A percentile compares a stretch with the other conserved stretches of the same genome.
These are phyloP conservation scores for Cryptococcus deneoformans DNA, from an alignment of 1,284 basidiomycete species.

Conservation along the genomic window DNA sequence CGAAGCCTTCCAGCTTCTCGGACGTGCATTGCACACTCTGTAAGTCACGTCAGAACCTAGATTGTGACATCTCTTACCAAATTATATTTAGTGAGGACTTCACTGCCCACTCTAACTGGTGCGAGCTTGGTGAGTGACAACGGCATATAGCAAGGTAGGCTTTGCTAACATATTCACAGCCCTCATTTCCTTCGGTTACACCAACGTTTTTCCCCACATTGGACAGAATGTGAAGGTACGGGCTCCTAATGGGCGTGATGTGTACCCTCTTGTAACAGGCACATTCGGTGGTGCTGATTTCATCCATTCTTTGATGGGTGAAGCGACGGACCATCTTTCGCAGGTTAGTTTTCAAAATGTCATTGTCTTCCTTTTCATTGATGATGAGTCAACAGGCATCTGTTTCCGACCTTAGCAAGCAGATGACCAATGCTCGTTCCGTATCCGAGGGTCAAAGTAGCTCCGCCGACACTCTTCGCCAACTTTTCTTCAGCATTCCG, in stretches of 20 bases:
- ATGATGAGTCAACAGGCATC: slow-evolving; percentile 61
- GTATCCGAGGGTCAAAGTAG: slow-evolving; percentile 52
- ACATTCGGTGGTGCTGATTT: slow-evolving; percentile 88
- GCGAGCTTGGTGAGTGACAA: slow-evolving; percentile 57
- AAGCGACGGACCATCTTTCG: slow-evolving; percentile 52
- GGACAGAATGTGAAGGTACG: slow-evolving; percentile 71
- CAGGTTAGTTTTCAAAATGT: slow-evolving; percentile 7
- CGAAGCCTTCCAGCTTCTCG: slow-evolving; percentile 76
- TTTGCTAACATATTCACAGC: slow-evolving; percentile 38
- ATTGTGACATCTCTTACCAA: no score
- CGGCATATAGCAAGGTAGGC: no score
- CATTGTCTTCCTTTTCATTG: neutral
- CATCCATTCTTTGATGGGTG: slow-evolving; percentile 62
- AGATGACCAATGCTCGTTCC: slow-evolving; percentile 62
- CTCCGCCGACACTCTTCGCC: slow-evolving; percentile 48
- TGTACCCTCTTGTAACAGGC: slow-evolving; percentile 81
- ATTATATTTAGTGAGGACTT: slow-evolving; percentile 49
- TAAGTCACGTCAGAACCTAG: slow-evolving; percentile 62
- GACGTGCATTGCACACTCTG: slow-evolving; percentile 67
- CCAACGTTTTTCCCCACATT: slow-evolving; percentile 69
- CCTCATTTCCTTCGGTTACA: slow-evolving; percentile 69
- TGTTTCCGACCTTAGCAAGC: slow-evolving; percentile 80
- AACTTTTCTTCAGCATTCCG: slow-evolving; percentile 58
- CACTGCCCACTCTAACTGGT: slow-evolving; percentile 86
- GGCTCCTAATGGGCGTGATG: slow-evolving; percentile 64